Evolutionary conservation across 768 basidiomycete genomes (phyloP), one percentile per base, ranked within the genome.

Genomic region (Lactifluus piperatus): DNA sequence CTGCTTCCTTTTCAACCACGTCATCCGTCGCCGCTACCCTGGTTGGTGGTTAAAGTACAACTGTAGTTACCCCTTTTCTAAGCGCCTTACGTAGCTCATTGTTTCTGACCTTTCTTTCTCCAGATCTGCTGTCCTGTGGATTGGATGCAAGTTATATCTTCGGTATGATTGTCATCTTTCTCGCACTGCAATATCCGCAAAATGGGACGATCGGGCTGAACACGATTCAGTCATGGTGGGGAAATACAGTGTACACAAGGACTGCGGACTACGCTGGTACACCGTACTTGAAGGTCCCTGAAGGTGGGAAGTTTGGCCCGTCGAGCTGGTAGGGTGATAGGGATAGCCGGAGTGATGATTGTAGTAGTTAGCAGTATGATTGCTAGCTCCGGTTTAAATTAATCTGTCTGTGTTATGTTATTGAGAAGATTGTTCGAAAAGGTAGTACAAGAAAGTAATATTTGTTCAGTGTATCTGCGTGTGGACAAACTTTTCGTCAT

Each of bases 81-180:
- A 63, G 6, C 13, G n/a, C n/a, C n/a, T 36, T 5, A 36, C 36
- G 13, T 7, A 14, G 36, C 13, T 36, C 36, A 14, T 36, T 3
- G 13, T 5, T 36, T 14, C 36, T 36, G 13, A 36, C 36, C 3
- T 64, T 64, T 49, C 66, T 20, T 11, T 50, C 39, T 49, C 24
- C 53, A 77, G 77, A 86, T 62, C 81, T 87, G 20, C 70, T 30
- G 30, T 30, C 30, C 30, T 4, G 5, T 8, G 88, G n/a, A 36
- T 87, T 85, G 7, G 84, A 85, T 10, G 78, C 86, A 14, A 85
- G 87, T n/a, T 73, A 86, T 9, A 84, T 84, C 0, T 63, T 86
- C 18, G 71, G 77, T 22, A 70, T 78, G 3, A 71, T 87, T 26
- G 24, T 82, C 48, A 77, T 85, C 43, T 85, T 82, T 72, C 84